A percentile compares a stretch with the other conserved stretches of the same genome.
Evolutionary conservation across 192 early-diverging fungal species (phyloP).

Genomic region (Coemansia sp.): DNA sequence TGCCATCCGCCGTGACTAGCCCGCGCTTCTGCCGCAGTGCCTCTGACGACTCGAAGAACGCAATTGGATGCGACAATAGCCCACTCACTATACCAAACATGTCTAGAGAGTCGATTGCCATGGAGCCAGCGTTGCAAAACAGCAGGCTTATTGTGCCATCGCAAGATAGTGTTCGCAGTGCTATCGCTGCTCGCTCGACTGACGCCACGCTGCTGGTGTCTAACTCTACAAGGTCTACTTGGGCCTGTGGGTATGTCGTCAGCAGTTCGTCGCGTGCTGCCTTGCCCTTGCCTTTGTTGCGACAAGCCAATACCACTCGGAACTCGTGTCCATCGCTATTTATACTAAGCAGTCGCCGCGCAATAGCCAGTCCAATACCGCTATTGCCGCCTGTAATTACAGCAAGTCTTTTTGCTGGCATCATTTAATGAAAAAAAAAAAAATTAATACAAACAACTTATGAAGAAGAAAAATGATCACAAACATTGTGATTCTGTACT

Average conservation of each 20-base stretch:
- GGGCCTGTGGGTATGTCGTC: neutral
- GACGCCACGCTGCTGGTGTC: slow-evolving; percentile 54
- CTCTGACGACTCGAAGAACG: slow-evolving; percentile 51
- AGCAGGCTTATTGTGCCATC: slow-evolving; percentile 34
- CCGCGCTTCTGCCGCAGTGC: slow-evolving; percentile 44
- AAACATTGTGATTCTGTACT: neutral
- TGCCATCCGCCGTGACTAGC: slow-evolving; percentile 32
- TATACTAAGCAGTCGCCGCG: slow-evolving; percentile 13
- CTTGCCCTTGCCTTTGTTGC: slow-evolving; percentile 29
- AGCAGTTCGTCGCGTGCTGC: slow-evolving; percentile 29
- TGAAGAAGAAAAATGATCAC: neutral
- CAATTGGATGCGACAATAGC: slow-evolving; percentile 37
- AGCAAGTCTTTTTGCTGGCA: slow-evolving; percentile 12
- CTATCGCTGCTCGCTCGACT: slow-evolving; percentile 27
- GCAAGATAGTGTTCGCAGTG: neutral
- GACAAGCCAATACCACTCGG: slow-evolving; percentile 51
- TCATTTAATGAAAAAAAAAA: neutral
- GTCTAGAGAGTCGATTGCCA: slow-evolving; percentile 45
- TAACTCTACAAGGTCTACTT: slow-evolving; percentile 30
- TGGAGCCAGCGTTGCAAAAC: slow-evolving; percentile 58
- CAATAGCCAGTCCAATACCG: slow-evolving; percentile 50
- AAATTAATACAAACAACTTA: neutral
- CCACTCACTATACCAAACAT: slow-evolving; percentile 23
- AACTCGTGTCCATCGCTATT: neutral
- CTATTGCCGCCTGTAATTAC: slow-evolving; percentile 53